Percentiles rank a stretch among this genome's conserved stretches.
phyloP scores from a whole-genome alignment of 1,284 basidiomycete genomes.

The Microbotryum scabiosae region DNA sequence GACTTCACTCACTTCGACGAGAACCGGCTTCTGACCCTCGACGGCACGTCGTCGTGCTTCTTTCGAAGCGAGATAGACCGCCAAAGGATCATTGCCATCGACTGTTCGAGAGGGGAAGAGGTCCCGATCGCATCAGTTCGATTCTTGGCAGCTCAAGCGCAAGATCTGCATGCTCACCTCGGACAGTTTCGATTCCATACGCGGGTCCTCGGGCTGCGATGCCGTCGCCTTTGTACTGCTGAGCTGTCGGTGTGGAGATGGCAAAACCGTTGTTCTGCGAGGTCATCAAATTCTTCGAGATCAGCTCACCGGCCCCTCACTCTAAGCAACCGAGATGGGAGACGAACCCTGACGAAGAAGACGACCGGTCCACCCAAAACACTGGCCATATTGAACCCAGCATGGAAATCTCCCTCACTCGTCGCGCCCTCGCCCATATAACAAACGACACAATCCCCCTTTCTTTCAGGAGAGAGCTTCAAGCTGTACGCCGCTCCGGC shows the following conservation, averaged over 20 bases:
- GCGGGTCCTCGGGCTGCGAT: slow-evolving; percentile 84
- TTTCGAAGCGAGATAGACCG: slow-evolving; percentile 69
- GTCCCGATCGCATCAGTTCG: neutral
- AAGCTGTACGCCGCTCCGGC: slow-evolving; percentile 87
- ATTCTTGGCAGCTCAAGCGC: neutral
- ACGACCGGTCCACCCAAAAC: slow-evolving; percentile 41
- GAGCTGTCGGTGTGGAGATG: slow-evolving; percentile 81
- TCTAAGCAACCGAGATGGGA: slow-evolving; percentile 16
- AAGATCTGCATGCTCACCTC: slow-evolving; percentile 36
- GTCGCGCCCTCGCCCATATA: slow-evolving; percentile 72
- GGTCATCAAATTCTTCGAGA: neutral
- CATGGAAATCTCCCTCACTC: slow-evolving; percentile 51
- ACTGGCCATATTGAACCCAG: slow-evolving; percentile 47
- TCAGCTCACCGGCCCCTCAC: slow-evolving; percentile 15
- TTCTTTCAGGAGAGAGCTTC: slow-evolving; percentile 62
- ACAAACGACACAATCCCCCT: slow-evolving; percentile 71
- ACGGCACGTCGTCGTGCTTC: slow-evolving; percentile 71
- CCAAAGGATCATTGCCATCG: slow-evolving; percentile 87
- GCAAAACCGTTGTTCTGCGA: slow-evolving; percentile 57
- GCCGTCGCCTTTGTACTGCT: slow-evolving; percentile 89
- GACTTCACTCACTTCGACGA: slow-evolving; percentile 50
- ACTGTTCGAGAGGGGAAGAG: slow-evolving; percentile 45
- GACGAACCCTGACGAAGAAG: slow-evolving; percentile 29
- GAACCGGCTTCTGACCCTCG: slow-evolving; percentile 67
- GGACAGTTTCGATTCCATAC: slow-evolving; percentile 83